A percentile compares a stretch with the other conserved stretches of the same genome.
These are phyloP conservation scores for Chytriomyces hyalinus DNA, from an alignment of 192 early-diverging fungal genomes.

Conservation along the genomic window DNA sequence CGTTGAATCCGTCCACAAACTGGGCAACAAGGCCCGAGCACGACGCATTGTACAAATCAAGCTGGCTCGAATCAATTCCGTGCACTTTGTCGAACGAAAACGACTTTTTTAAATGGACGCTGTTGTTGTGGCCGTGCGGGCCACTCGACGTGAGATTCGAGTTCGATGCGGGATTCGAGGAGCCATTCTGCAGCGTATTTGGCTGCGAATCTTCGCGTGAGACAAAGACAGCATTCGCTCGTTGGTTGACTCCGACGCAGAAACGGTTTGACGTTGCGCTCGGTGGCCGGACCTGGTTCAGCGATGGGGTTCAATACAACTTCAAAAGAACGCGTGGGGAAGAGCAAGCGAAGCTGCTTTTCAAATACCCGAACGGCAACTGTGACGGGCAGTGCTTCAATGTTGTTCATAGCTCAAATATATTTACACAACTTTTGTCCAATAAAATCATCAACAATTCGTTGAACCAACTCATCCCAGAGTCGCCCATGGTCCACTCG, in stretches of 20 bases:
- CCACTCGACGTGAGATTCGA: background rate
- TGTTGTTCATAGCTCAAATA: background rate
- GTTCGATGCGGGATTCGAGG: background rate
- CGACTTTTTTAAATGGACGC: conserved; percentile 20
- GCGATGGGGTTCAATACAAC: no score
- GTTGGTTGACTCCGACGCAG: conserved; percentile 8
- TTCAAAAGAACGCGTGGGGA: background rate
- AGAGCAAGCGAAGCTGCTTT: no score
- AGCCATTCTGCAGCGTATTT: background rate
- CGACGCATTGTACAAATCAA: conserved; percentile 62
- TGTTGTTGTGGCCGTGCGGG: background rate
- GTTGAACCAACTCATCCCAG: background rate
- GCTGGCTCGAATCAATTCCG: conserved; percentile 57
- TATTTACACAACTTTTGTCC: background rate
- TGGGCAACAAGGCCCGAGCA: conserved; percentile 65
- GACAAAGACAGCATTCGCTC: background rate
- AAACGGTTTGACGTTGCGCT: conserved; percentile 55
- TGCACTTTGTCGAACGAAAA: conserved; percentile 78
- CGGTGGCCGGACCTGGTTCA: conserved; percentile 55
- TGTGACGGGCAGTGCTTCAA: conserved; percentile 12
- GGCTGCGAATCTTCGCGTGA: background rate
- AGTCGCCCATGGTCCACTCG: background rate
- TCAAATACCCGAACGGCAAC: conserved; percentile 21
- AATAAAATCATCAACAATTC: background rate
- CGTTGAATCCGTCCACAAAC: conserved; percentile 94